Evolutionary conservation across 2,329 filamentous ascomycete species (phyloP).

Genomic region (Calonectria hongkongensis): DNA sequence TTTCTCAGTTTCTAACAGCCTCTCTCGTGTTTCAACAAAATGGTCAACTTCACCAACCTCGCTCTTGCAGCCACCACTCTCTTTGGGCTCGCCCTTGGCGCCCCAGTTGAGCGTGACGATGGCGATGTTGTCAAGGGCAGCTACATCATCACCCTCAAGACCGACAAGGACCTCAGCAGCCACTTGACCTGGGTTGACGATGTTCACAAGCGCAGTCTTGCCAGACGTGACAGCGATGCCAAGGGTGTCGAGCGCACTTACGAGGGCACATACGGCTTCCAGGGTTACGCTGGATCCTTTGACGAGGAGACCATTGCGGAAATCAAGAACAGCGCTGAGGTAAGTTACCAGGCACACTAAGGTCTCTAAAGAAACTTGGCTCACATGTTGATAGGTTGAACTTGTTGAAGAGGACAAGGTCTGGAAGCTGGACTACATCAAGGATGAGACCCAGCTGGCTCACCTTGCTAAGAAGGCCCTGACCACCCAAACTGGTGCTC

Average conservation of each 20-base stretch:
- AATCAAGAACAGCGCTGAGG: constrained; percentile 65
- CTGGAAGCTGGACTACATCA: constrained; percentile 55
- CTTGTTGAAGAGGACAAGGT: constrained; percentile 56
- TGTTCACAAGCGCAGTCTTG: constrained; percentile 72
- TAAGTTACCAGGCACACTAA: constrained; percentile 52
- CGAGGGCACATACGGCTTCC: constrained; percentile 56
- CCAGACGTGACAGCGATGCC: constrained; percentile 63
- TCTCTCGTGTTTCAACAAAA: constrained; percentile 45
- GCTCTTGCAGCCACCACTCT: constrained; percentile 52
- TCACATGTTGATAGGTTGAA: constrained; percentile 50
- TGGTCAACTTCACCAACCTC: constrained; percentile 57
- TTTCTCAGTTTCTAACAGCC: constrained; percentile 31
- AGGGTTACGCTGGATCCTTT: constrained; percentile 67
- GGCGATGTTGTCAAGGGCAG: constrained; percentile 60
- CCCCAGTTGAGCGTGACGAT: constrained; percentile 48
- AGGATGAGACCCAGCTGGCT: constrained; percentile 28
- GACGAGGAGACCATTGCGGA: constrained; percentile 62
- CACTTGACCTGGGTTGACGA: constrained; percentile 71
- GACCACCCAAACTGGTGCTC: constrained; percentile 55
- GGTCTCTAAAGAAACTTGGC: not conserved
- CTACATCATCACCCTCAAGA: constrained; percentile 79
- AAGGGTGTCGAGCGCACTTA: constrained; percentile 59
- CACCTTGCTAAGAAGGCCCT: constrained; percentile 52
- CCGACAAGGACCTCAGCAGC: constrained; percentile 66
- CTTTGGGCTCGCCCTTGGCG: constrained; percentile 47